Evolutionary conservation across 768 basidiomycete species (phyloP).

Genomic region (Phanerochaete carnosa): DNA sequence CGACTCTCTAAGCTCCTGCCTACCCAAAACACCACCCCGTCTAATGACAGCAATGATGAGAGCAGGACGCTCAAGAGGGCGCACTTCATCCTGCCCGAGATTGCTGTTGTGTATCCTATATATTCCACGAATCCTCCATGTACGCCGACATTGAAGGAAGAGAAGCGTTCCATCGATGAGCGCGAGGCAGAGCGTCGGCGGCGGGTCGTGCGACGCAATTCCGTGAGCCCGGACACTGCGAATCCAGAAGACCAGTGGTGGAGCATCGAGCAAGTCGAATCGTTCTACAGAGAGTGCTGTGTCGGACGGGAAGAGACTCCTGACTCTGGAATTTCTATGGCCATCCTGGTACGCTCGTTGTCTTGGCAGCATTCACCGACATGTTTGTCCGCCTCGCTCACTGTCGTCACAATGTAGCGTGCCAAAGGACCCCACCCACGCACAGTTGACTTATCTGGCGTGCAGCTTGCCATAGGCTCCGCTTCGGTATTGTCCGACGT

Average conservation of each 20-base stretch:
- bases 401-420: conserved; percentile 33
- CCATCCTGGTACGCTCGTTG: conserved; percentile 57
- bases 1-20: conserved; percentile 75
- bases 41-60: conserved; percentile 36
- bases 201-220: conserved; percentile 59
- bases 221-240: conserved; percentile 22
- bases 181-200: conserved; percentile 66
- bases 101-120: conserved; percentile 90
- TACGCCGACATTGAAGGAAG: conserved; percentile 72
- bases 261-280: conserved; percentile 79
- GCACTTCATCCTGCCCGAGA: conserved; percentile 85
- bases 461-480: conserved; percentile 64
- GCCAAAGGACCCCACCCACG: conserved; percentile 58
- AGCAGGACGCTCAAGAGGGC: conserved; percentile 76
- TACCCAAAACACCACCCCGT: conserved; percentile 34
- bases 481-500: conserved; percentile 88
- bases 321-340: conserved; percentile 59
- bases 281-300: conserved; percentile 86
- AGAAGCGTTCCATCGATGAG: conserved; percentile 78
- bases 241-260: conserved; percentile 63
- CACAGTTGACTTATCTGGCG: conserved; percentile 75
- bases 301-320: conserved; percentile 69
- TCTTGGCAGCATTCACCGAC: conserved; percentile 39
- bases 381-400: background rate
- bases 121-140: conserved; percentile 81